Evolutionary conservation across 306 rosid genomes (phyloP).

Genomic region (Trichosanthes cucumerina): DNA sequence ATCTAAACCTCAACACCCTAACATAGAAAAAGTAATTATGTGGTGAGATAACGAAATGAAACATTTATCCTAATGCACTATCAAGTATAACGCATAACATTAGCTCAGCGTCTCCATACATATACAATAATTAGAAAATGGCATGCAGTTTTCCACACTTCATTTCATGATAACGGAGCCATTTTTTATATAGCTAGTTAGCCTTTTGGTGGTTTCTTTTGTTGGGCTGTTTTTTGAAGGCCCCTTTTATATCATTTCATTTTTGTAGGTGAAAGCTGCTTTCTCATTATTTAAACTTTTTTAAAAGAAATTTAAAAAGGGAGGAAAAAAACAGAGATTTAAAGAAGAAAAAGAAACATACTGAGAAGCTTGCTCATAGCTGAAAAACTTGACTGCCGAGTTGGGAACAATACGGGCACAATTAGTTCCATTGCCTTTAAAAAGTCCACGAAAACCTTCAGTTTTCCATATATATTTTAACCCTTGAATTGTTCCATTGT

Average conservation of each 20-base stretch:
- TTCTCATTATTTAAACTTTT: too few relatives aligned
- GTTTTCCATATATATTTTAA: constrained; percentile 81
- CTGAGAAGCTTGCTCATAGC: constrained; percentile 94
- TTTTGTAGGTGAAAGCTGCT: too few relatives aligned
- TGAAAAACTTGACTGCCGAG: constrained; percentile 93
- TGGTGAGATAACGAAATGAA: neutral
- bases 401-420: constrained; percentile 95
- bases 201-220: too few relatives aligned
- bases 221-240: too few relatives aligned
- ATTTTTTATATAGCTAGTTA: too few relatives aligned
- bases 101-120: neutral
- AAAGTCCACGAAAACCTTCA: constrained; percentile 88
- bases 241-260: too few relatives aligned
- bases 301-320: too few relatives aligned
- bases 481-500: constrained; percentile 87
- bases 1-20: neutral
- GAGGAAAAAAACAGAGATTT: too few relatives aligned
- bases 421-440: constrained; percentile 91
- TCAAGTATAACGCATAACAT: neutral
- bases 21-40: neutral
- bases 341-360: constrained; percentile 20
- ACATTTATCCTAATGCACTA: neutral
- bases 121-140: neutral
- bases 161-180: too few relatives aligned
- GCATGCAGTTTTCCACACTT: neutral